Evolutionary conservation across 2,329 filamentous ascomycete species (phyloP).

Genomic region (Bipolaris bicolor): DNA sequence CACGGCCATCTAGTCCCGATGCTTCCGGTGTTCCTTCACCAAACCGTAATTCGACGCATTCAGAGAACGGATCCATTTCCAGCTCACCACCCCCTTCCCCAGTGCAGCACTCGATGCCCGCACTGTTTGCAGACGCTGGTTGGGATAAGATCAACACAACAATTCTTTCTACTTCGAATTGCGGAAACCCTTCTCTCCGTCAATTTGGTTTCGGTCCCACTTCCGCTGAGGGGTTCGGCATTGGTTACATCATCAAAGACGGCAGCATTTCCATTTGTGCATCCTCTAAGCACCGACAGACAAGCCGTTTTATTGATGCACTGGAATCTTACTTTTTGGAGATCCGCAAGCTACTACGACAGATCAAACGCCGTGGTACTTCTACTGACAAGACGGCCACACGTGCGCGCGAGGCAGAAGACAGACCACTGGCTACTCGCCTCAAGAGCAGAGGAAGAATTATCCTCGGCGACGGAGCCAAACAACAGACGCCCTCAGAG

Average conservation of each 20-base stretch:
- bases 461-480: slow-evolving; percentile 67
- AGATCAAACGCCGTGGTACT: slow-evolving; percentile 65
- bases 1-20: slow-evolving; percentile 59
- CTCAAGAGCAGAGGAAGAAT: slow-evolving; percentile 75
- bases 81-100: slow-evolving; percentile 61
- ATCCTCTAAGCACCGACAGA: slow-evolving; percentile 92
- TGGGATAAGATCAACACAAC: slow-evolving; percentile 97
- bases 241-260: slow-evolving; percentile 99
- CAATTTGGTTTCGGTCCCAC: slow-evolving; percentile 98
- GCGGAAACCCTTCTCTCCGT: slow-evolving; percentile 90
- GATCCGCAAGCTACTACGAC: slow-evolving; percentile 80
- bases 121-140: slow-evolving; percentile 83
- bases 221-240: slow-evolving; percentile 91
- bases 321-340: slow-evolving; percentile 91
- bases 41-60: slow-evolving; percentile 58
- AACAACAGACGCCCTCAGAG: slow-evolving; percentile 62
- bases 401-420: slow-evolving; percentile 67
- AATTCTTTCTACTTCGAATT: slow-evolving; percentile 96
- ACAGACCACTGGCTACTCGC: slow-evolving; percentile 54
- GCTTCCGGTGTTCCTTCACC: slow-evolving; percentile 61
- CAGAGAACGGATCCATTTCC: slow-evolving; percentile 55
- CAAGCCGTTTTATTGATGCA: slow-evolving; percentile 84
- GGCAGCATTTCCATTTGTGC: slow-evolving; percentile 90
- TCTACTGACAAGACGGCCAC: slow-evolving; percentile 61
- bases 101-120: slow-evolving; percentile 65